These are phyloP conservation scores for Pseudozyma thailandica DNA, from an alignment of 1,284 basidiomycete species.

Conservation along the genomic window DNA sequence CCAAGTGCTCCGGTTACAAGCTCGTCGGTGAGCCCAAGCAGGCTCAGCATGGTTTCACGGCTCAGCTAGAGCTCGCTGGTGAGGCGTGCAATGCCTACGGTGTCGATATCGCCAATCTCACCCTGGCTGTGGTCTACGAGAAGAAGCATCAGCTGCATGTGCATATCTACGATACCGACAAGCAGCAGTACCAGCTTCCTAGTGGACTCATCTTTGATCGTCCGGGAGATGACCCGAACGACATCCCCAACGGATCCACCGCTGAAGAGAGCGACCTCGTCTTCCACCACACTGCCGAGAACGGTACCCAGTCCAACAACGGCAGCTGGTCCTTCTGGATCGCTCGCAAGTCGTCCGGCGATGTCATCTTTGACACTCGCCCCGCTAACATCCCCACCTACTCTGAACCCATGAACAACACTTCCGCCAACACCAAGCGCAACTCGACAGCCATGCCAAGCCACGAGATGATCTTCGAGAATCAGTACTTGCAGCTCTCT, in stretches of 20 bases:
- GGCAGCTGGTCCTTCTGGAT: constrained; percentile 83
- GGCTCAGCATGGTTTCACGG: constrained; percentile 71
- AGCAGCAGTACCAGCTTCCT: constrained; percentile 76
- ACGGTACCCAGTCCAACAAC: constrained; percentile 30
- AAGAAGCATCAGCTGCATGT: constrained; percentile 73
- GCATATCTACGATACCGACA: constrained; percentile 76
- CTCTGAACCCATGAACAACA: constrained; percentile 34
- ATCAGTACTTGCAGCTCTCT: constrained; percentile 77
- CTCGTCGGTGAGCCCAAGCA: constrained; percentile 33
- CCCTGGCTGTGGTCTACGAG: constrained; percentile 76
- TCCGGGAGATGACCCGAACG: constrained; percentile 68
- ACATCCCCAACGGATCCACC: constrained; percentile 30
- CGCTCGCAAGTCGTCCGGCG: constrained; percentile 71
- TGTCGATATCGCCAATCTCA: constrained; percentile 75
- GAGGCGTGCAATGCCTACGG: constrained; percentile 79
- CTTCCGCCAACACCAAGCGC: constrained; percentile 28
- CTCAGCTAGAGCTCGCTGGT: constrained; percentile 74
- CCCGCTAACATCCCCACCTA: constrained; percentile 54
- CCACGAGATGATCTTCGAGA: constrained; percentile 72
- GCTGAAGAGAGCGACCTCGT: constrained; percentile 60
- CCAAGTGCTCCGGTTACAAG: constrained; percentile 48
- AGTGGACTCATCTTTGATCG: constrained; percentile 74
- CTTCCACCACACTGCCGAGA: constrained; percentile 76
- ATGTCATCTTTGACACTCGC: constrained; percentile 80
- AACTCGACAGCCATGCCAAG: constrained; percentile 58